Evolutionary conservation across 805 yeast genomes (phyloP).

Genomic region (Saccharomyces cerevisiae): DNA sequence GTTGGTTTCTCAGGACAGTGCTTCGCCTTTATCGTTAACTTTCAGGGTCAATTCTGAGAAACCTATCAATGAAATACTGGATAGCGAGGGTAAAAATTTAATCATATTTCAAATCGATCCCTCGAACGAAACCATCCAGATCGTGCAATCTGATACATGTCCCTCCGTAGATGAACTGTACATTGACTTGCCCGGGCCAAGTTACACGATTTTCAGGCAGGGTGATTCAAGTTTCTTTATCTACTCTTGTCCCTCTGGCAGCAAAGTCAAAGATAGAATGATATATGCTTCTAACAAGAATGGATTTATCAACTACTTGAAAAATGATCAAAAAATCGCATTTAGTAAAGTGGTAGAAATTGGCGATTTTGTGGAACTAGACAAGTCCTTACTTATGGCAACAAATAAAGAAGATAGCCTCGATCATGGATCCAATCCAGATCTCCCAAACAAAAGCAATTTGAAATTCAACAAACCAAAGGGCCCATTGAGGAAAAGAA

Average conservation of each 20-base stretch:
- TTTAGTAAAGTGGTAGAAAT: slow-evolving; percentile 51
- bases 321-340: slow-evolving; percentile 29
- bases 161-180: slow-evolving; percentile 25
- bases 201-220: slow-evolving; percentile 47
- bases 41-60: slow-evolving; percentile 16
- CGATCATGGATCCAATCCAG: slow-evolving; percentile 5
- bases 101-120: slow-evolving; percentile 46
- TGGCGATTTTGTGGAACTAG: slow-evolving; percentile 67
- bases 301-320: slow-evolving; percentile 48
- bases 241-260: slow-evolving; percentile 83
- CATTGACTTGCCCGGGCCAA: slow-evolving; percentile 39
- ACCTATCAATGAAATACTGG: background rate
- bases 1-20: slow-evolving; percentile 26
- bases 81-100: slow-evolving; percentile 34
- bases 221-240: slow-evolving; percentile 47
- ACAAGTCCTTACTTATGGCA: slow-evolving; percentile 32
- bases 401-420: slow-evolving; percentile 29
- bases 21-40: slow-evolving; percentile 18
- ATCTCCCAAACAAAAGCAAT: slow-evolving; percentile 3
- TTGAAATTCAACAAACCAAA: slow-evolving; percentile 50
- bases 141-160: slow-evolving; percentile 25
- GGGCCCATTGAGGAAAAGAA: slow-evolving; percentile 55
- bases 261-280: slow-evolving; percentile 88
- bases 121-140: slow-evolving; percentile 39
- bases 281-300: slow-evolving; percentile 75